Conservation (phyloP, 1,139 yeast species). For the Geotrichum australiense region DNA sequence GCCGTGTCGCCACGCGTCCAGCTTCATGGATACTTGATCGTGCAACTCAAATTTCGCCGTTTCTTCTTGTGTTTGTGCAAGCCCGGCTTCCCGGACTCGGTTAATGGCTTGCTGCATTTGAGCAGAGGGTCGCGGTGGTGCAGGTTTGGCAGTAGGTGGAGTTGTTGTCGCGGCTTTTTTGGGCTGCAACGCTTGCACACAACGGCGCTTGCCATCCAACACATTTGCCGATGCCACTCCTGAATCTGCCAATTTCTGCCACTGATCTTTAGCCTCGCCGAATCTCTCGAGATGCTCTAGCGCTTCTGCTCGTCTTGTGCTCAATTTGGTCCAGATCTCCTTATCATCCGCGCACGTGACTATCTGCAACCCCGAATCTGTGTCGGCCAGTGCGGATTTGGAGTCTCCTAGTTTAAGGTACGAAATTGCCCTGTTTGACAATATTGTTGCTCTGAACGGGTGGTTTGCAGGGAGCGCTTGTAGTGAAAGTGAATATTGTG, state of each 20-base stretch:
- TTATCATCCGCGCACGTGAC: constrained; percentile 28
- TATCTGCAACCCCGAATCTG: constrained; percentile 52
- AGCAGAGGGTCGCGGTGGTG: constrained; percentile 22
- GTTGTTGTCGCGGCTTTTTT: constrained; percentile 25
- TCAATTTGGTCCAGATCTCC: constrained; percentile 67
- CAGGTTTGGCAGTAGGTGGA: constrained; percentile 20
- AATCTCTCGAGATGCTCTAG: constrained; percentile 71
- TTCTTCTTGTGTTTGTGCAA: constrained; percentile 46
- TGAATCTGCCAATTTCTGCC: constrained; percentile 54
- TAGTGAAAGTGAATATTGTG: constrained; percentile 55
- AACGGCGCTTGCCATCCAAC: constrained; percentile 79
- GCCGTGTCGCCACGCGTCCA: constrained; percentile 62
- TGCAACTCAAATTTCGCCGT: constrained; percentile 50
- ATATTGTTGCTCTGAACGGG: constrained; percentile 57
- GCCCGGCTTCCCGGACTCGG: constrained; percentile 44
- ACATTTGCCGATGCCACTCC: constrained; percentile 60
- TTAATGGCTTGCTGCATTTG: constrained; percentile 41
- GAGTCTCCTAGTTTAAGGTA: constrained; percentile 69
- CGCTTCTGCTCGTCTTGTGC: constrained; percentile 71
- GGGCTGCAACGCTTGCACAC: constrained; percentile 50
- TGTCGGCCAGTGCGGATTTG: constrained; percentile 49
- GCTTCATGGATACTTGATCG: constrained; percentile 50
- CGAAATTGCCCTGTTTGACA: constrained; percentile 71
- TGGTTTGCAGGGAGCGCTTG: constrained; percentile 58
- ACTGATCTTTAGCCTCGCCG: constrained; percentile 53